These are phyloP conservation scores for Ophiosphaerella korrae DNA, from an alignment of 2,329 filamentous ascomycete species.

Conservation along the genomic window DNA sequence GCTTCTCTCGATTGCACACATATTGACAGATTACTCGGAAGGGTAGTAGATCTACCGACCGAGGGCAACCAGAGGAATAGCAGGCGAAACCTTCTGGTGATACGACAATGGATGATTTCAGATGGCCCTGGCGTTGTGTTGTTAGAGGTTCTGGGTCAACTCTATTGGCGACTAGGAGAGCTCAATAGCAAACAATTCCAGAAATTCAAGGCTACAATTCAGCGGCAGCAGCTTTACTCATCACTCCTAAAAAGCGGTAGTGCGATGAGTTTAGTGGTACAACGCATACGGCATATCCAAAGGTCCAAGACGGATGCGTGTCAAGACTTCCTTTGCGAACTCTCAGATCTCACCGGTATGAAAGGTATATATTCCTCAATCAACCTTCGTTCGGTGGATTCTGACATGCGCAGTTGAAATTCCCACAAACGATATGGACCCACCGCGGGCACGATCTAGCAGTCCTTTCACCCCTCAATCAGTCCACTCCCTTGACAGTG, in stretches of 20 bases:
- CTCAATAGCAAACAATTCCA: constrained; percentile 46
- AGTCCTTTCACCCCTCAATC: constrained; percentile 36
- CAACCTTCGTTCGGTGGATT: not conserved
- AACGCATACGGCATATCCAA: constrained; percentile 42
- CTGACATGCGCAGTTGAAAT: constrained; percentile 33
- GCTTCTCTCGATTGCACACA: constrained; percentile 39
- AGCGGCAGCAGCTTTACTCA: constrained; percentile 33
- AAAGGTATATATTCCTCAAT: constrained; percentile 23
- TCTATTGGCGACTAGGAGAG: constrained; percentile 43
- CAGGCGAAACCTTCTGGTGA: constrained; percentile 40
- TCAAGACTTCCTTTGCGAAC: constrained; percentile 40
- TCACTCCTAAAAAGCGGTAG: constrained; percentile 32
- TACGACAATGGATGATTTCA: constrained; percentile 43
- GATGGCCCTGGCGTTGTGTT: constrained; percentile 41
- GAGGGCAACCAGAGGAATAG: constrained; percentile 43
- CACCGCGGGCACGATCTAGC: constrained; percentile 24
- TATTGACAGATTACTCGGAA: constrained; percentile 39
- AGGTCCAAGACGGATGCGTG: constrained; percentile 40
- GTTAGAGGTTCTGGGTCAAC: constrained; percentile 41
- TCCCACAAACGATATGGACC: constrained; percentile 31
- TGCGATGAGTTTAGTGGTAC: constrained; percentile 35
- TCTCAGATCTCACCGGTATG: constrained; percentile 38
- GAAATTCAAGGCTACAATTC: constrained; percentile 38
- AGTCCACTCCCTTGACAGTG: constrained; percentile 31
- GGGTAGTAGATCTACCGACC: constrained; percentile 43